phyloP scores from a whole-genome alignment of 2,329 filamentous ascomycete species.

The Ophiognomonia clavigignenti-juglandacearum region DNA sequence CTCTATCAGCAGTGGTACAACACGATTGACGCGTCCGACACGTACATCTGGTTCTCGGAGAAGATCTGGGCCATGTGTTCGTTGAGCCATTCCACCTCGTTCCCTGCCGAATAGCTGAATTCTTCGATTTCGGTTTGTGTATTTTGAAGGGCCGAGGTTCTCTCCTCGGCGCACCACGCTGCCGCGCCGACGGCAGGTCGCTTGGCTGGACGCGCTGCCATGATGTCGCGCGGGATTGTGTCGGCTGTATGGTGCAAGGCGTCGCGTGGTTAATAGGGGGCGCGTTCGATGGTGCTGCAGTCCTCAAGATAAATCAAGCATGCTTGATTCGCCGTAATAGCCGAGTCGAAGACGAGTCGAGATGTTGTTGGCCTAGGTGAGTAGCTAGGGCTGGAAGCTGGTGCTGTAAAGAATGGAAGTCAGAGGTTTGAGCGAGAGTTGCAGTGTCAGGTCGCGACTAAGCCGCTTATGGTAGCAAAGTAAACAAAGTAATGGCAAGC shows the following conservation, averaged over 20 bases:
- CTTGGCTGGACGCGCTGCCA: constrained; percentile 43
- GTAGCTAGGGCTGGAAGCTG: not conserved
- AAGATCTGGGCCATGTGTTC: constrained; percentile 98
- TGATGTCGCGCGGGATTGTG: constrained; percentile 16
- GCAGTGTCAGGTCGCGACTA: too few species aligned
- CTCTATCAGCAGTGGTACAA: not conserved
- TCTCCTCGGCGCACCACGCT: constrained; percentile 82
- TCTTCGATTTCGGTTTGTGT: constrained; percentile 83
- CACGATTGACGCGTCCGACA: constrained; percentile 20
- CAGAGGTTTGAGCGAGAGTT: not conserved
- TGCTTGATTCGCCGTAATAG: constrained; percentile 2
- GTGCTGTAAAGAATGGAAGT: not conserved
- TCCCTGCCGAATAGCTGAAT: constrained; percentile 84
- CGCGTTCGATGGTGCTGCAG: not conserved
- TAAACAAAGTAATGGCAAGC: constrained; percentile 7
- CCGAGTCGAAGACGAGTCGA: not conserved
- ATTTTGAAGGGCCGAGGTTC: constrained; percentile 70
- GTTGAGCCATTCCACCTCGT: constrained; percentile 97
- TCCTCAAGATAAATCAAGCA: constrained; percentile 9
- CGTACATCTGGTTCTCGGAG: constrained; percentile 78
- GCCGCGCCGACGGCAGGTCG: constrained; percentile 71
- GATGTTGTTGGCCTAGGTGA: not conserved
- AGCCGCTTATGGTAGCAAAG: too few species aligned
- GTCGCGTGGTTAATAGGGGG: constrained; percentile 1
- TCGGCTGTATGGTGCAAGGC: not conserved